Evolutionary conservation across 257 asterid species (phyloP), one percentile per base, ranked within the genome.

Genomic region (Penstemon barbatus): DNA sequence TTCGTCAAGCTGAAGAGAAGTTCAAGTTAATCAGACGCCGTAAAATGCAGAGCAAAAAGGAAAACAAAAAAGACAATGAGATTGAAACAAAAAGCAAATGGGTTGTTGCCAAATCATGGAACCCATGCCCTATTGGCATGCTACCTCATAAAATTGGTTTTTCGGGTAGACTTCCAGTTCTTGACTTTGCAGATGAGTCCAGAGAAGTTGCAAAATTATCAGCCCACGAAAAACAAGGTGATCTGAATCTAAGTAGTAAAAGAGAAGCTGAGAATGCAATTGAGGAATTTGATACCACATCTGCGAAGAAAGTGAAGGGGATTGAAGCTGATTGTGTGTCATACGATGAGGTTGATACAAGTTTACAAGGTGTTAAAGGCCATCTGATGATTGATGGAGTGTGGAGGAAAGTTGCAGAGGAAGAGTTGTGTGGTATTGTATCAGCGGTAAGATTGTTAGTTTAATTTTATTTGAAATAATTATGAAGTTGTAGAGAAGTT

Each of bases 61-160:
- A 42, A 46, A 75, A 73, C 25, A 71, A 65, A 25, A 58, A 48
- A 50, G 39, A 25, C 0, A 8, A 65, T 45, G 63, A 68, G 15
- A 63, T n/a, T 5, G 79, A 68, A 46, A 8, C 41, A 5, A 80
- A 72, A 45, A 77, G 80, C 59, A 77, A 66, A 80, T 86, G 96
- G 93, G 51, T 43, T 46, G 80, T 85, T 56, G 70, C 65, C 0
- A 79, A 88, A 72, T 75, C 87, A 33, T 89, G 97, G 97, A 89
- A 67, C 46, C 83, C 85, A 51, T 86, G 98, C 51, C 97, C 98
- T 37, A 82, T 88, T 18, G 98, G 98, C 49, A 82, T 82, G 97
- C 66, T 90, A 38, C 91, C 95, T n/a, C 81, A 78, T 50, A 37
- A 75, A 7, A 70, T 84, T 57, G 87, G 96, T 60, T 86, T 84